A percentile compares a stretch with the other conserved stretches of the same genome.
Evolutionary conservation across 2,329 filamentous ascomycete genomes (phyloP).

Genomic region (Didymella exigua): DNA sequence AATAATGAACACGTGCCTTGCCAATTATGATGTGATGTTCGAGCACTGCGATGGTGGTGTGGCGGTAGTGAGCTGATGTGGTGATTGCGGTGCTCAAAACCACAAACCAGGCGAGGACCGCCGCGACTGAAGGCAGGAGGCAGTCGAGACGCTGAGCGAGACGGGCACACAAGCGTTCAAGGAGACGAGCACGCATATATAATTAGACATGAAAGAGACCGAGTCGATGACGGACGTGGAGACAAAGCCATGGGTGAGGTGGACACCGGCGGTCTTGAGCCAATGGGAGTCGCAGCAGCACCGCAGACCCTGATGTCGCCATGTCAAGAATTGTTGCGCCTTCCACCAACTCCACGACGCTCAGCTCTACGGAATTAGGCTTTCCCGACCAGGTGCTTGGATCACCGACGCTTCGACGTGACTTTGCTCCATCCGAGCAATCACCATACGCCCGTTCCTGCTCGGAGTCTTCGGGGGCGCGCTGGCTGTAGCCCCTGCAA

Average conservation of each 20-base stretch:
- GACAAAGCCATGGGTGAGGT: slow-evolving; percentile 7
- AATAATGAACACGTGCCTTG: neutral
- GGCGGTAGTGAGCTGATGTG: neutral
- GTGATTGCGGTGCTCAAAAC: neutral
- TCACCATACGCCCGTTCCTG: slow-evolving; percentile 29
- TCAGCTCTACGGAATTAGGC: neutral
- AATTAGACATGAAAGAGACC: neutral
- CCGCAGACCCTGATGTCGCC: slow-evolving; percentile 18
- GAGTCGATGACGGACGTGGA: slow-evolving; percentile 23
- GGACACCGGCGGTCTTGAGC: neutral
- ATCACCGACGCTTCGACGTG: neutral
- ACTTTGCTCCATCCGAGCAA: neutral
- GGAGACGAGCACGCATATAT: neutral
- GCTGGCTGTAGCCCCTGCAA: slow-evolving; percentile 21
- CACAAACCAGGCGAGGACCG: neutral
- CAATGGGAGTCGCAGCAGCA: neutral
- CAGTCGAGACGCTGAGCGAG: neutral
- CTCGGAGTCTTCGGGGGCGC: slow-evolving; percentile 31
- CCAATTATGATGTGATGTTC: neutral
- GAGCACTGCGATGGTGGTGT: slow-evolving; percentile 28
- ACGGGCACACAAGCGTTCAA: neutral
- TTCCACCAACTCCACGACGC: neutral
- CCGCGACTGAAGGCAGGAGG: neutral
- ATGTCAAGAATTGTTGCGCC: slow-evolving; percentile 9
- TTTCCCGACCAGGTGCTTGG: neutral